phyloP scores from a whole-genome alignment of 2,329 filamentous ascomycete species.

The Rhynchosporium agropyri region DNA sequence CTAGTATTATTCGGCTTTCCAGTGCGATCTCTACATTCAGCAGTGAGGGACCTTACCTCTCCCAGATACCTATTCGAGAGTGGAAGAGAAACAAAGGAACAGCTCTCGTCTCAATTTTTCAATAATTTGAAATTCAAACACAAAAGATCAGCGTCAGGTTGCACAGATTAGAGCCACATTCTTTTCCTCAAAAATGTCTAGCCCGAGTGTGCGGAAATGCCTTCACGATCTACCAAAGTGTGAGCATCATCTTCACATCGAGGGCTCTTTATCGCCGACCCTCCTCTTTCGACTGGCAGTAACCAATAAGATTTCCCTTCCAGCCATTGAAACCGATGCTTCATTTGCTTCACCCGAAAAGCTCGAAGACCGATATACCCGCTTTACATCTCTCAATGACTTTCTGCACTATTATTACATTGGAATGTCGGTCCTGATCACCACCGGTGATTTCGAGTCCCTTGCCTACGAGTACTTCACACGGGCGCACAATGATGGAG shows the following conservation, averaged over 20 bases:
- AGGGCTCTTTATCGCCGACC: slow-evolving; percentile 71
- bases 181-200: slow-evolving; percentile 19
- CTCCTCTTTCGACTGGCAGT: slow-evolving; percentile 70
- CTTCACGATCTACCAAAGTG: slow-evolving; percentile 72
- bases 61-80: too few relatives aligned
- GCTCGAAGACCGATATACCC: slow-evolving; percentile 64
- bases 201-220: slow-evolving; percentile 45
- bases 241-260: slow-evolving; percentile 81
- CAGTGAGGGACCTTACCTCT: too few relatives aligned
- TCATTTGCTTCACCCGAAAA: slow-evolving; percentile 63
- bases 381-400: slow-evolving; percentile 73
- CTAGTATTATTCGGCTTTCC: too few relatives aligned
- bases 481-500: slow-evolving; percentile 63
- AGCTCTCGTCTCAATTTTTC: background rate
- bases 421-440: slow-evolving; percentile 70
- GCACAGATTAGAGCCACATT: background rate
- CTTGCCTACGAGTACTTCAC: slow-evolving; percentile 73
- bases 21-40: too few relatives aligned
- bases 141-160: background rate
- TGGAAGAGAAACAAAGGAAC: too few relatives aligned
- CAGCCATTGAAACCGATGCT: slow-evolving; percentile 56
- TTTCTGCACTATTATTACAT: slow-evolving; percentile 81
- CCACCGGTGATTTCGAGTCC: slow-evolving; percentile 68
- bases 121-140: background rate
- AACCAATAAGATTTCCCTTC: slow-evolving; percentile 66